Evolutionary conservation across 1,284 basidiomycete species (phyloP).

Genomic region (Ceratobasidium papillatum): DNA sequence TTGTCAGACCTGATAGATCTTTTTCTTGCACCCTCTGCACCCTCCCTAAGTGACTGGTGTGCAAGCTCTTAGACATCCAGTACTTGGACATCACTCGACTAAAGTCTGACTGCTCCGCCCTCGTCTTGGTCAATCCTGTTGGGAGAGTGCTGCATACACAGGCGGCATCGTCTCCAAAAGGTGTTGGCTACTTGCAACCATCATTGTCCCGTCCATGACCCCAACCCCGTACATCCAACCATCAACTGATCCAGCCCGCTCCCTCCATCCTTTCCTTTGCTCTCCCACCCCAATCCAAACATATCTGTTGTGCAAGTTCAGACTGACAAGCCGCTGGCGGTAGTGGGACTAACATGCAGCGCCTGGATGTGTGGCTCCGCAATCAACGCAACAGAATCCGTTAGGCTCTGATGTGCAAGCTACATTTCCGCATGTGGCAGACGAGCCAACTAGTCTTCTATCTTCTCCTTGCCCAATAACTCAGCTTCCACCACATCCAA

Average conservation of each 20-base stretch:
- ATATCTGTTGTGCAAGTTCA: slow-evolving; percentile 27
- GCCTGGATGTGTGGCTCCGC: slow-evolving; percentile 34
- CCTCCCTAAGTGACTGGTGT: not conserved
- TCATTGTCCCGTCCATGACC: slow-evolving; percentile 19
- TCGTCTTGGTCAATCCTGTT: not conserved
- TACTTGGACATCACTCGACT: slow-evolving; percentile 5
- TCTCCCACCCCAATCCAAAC: slow-evolving; percentile 11
- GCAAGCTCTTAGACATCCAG: not conserved
- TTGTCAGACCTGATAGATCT: slow-evolving; percentile 10
- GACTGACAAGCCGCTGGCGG: slow-evolving; percentile 25
- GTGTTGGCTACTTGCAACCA: slow-evolving; percentile 22
- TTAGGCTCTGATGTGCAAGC: slow-evolving; percentile 17
- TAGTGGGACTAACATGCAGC: slow-evolving; percentile 10
- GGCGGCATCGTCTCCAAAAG: not conserved
- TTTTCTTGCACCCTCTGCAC: slow-evolving; percentile 20
- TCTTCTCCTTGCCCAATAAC: not conserved
- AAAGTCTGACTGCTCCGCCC: not conserved
- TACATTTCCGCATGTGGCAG: slow-evolving; percentile 9
- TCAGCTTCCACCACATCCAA: slow-evolving; percentile 10
- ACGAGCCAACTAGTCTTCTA: not conserved
- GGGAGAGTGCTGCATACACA: not conserved
- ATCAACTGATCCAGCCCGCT: not conserved
- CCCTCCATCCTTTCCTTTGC: slow-evolving; percentile 9
- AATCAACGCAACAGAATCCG: slow-evolving; percentile 19
- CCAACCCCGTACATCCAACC: slow-evolving; percentile 8